Conservation (phyloP, 768 basidiomycete species). For the Paxillus rubicundulus region DNA sequence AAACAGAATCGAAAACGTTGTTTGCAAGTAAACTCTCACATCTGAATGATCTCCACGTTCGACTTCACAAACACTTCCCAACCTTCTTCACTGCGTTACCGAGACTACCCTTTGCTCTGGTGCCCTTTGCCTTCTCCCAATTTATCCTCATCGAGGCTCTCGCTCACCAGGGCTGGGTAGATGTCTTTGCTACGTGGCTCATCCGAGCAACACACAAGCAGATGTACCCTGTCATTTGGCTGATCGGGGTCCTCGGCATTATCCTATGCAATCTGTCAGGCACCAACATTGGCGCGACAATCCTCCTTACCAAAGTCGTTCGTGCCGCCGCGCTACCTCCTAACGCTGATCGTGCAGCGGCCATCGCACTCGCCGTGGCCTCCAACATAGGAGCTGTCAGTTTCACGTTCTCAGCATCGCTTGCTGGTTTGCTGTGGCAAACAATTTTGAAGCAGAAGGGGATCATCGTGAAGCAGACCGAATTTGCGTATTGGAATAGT, state of each 20-base stretch:
- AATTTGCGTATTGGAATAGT: slow-evolving; percentile 74
- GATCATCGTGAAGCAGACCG: slow-evolving; percentile 53
- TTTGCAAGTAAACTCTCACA: background rate
- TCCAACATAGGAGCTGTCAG: slow-evolving; percentile 91
- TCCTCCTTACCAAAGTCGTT: slow-evolving; percentile 80
- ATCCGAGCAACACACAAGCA: slow-evolving; percentile 40
- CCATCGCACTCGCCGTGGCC: slow-evolving; percentile 76
- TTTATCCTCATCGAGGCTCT: slow-evolving; percentile 92
- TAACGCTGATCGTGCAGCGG: slow-evolving; percentile 50
- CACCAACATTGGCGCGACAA: slow-evolving; percentile 90
- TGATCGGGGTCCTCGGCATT: slow-evolving; percentile 70
- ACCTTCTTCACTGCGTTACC: slow-evolving; percentile 64
- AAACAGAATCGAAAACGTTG: background rate
- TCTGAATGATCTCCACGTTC: background rate
- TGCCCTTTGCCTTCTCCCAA: slow-evolving; percentile 92
- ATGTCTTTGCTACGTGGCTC: slow-evolving; percentile 74
- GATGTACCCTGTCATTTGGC: slow-evolving; percentile 54
- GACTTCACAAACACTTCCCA: slow-evolving; percentile 52
- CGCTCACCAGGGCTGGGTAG: slow-evolving; percentile 82
- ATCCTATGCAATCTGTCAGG: slow-evolving; percentile 80
- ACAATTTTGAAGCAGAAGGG: slow-evolving; percentile 71
- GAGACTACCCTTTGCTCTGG: slow-evolving; percentile 73
- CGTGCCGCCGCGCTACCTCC: slow-evolving; percentile 41
- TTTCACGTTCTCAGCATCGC: slow-evolving; percentile 83
- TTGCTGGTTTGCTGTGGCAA: slow-evolving; percentile 86